Evolutionary conservation across 805 yeast species (phyloP).

Genomic region (Saturnispora quitensis): DNA sequence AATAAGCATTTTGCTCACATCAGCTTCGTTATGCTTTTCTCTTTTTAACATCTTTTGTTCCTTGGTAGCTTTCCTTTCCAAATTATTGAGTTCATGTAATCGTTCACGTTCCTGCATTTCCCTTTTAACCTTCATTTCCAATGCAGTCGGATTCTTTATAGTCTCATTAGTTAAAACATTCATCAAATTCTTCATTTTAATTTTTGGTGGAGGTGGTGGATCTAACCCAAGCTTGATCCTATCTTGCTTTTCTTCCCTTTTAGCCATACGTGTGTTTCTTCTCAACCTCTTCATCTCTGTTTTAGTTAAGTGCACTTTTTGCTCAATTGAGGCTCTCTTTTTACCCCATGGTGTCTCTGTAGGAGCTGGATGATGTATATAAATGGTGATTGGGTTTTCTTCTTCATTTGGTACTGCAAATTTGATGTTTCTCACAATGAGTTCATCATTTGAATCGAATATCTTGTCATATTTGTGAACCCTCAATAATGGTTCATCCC

Average conservation of each 20-base stretch:
- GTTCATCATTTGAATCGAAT: slow-evolving; percentile 29
- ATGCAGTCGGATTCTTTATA: slow-evolving; percentile 78
- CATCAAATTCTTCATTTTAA: slow-evolving; percentile 77
- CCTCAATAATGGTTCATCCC: slow-evolving; percentile 61
- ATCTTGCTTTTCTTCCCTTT: slow-evolving; percentile 65
- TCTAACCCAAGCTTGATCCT: slow-evolving; percentile 71
- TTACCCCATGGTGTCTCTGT: slow-evolving; percentile 48
- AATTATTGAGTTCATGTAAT: slow-evolving; percentile 54
- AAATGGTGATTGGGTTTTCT: slow-evolving; percentile 49
- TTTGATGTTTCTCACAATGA: slow-evolving; percentile 19
- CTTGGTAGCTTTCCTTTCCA: slow-evolving; percentile 48
- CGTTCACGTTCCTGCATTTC: slow-evolving; percentile 57
- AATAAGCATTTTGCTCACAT: slow-evolving; percentile 37
- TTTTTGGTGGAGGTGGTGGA: slow-evolving; percentile 85
- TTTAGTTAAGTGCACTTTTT: slow-evolving; percentile 55
- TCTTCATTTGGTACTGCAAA: slow-evolving; percentile 29
- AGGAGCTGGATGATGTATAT: slow-evolving; percentile 77
- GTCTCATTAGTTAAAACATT: slow-evolving; percentile 79
- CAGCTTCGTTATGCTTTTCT: slow-evolving; percentile 27
- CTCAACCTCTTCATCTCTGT: slow-evolving; percentile 68
- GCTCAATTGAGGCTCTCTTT: slow-evolving; percentile 23
- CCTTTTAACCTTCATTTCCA: slow-evolving; percentile 59
- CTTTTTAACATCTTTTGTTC: slow-evolving; percentile 49
- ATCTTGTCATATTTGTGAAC: slow-evolving; percentile 31
- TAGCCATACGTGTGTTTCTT: slow-evolving; percentile 54